phyloP scores from a whole-genome alignment of 345 rosid genomes.

The Linum tenue region DNA sequence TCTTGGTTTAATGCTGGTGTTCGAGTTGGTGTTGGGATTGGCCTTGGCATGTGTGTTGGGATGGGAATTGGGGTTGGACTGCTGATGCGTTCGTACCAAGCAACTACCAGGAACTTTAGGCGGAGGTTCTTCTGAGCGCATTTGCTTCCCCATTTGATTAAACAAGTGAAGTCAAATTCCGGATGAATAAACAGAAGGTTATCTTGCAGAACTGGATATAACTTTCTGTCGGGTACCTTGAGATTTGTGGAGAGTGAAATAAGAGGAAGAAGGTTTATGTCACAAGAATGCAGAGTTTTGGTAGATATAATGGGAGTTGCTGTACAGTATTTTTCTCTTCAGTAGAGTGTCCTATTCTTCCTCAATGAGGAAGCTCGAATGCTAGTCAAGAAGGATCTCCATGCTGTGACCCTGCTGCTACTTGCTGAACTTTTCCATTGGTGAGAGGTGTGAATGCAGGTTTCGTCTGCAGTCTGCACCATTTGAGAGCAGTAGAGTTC shows the following conservation, averaged over 20 bases:
- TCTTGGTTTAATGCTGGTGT: constrained; percentile 94
- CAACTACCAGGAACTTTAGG: constrained; percentile 85
- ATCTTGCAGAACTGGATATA: constrained; percentile 18
- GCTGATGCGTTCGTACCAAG: constrained; percentile 89
- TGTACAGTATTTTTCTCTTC: constrained; percentile 15
- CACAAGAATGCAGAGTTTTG: constrained; percentile 20
- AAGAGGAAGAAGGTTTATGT: constrained; percentile 6
- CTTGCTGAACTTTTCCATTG: neutral
- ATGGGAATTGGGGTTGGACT: constrained; percentile 88
- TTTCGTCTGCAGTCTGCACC: no score
- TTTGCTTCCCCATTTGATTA: neutral
- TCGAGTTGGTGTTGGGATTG: constrained; percentile 92
- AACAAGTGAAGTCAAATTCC: neutral
- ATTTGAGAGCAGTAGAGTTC: neutral
- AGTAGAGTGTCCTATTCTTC: constrained; percentile 4
- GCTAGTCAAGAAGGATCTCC: constrained; percentile 6
- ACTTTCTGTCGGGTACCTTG: constrained; percentile 18
- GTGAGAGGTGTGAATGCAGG: neutral
- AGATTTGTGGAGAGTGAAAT: constrained; percentile 9
- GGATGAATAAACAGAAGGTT: constrained; percentile 3
- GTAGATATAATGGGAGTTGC: constrained; percentile 17
- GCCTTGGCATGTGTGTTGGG: constrained; percentile 90
- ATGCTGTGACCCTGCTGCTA: constrained; percentile 5
- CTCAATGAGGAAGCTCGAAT: constrained; percentile 2
- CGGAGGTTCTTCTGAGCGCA: constrained; percentile 59